Conservation (phyloP, 2,329 filamentous ascomycete species). For the Diaporthe capsici region DNA sequence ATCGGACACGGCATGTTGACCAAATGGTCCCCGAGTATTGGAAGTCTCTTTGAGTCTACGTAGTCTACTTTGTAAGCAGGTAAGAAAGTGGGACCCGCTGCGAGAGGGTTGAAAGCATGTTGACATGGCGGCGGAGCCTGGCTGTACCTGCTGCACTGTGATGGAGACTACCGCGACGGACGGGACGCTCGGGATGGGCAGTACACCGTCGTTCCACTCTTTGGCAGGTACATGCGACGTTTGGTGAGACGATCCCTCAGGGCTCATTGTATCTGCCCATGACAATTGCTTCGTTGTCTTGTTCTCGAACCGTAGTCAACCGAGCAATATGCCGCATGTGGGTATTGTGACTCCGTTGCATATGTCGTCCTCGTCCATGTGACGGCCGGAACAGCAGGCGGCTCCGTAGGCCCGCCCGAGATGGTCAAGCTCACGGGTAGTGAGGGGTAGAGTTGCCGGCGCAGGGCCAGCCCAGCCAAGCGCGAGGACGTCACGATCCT, state of each 20-base stretch:
- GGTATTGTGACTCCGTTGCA: neutral
- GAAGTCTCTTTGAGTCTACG: no score
- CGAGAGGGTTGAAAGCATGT: neutral
- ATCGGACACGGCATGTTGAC: neutral
- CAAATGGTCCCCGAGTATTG: neutral
- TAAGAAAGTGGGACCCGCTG: neutral
- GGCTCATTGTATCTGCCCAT: neutral
- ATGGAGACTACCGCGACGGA: conserved; percentile 11
- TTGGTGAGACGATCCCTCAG: neutral
- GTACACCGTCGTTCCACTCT: conserved; percentile 5
- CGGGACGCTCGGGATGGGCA: conserved; percentile 29
- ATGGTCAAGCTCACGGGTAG: conserved; percentile 3
- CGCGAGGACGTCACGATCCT: conserved; percentile 7
- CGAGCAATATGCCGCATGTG: conserved; percentile 10
- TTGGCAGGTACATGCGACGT: neutral
- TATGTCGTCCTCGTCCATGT: neutral
- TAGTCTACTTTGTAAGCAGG: neutral
- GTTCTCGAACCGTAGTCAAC: neutral
- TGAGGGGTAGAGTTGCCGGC: conserved; percentile 20
- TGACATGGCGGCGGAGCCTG: neutral
- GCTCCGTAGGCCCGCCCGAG: neutral
- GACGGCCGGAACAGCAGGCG: neutral
- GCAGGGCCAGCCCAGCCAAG: conserved; percentile 6
- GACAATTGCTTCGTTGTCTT: neutral
- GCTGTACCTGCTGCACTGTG: neutral